A percentile compares a stretch with the other conserved stretches of the same genome.
These are phyloP conservation scores for Jasminum sambac DNA, from an alignment of 257 asterid species.

Conservation along the genomic window DNA sequence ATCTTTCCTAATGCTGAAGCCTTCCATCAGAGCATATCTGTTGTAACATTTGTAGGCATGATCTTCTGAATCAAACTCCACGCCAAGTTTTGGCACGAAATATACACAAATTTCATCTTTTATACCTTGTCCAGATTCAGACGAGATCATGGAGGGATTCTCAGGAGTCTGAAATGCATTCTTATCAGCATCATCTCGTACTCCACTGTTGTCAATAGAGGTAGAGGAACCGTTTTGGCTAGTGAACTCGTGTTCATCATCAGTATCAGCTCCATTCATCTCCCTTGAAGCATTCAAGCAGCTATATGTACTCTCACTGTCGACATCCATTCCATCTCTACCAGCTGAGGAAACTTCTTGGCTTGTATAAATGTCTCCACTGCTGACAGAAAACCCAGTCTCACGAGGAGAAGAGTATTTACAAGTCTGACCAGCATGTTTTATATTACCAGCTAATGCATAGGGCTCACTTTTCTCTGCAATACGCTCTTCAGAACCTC, in stretches of 20 bases:
- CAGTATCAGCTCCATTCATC: slow-evolving; percentile 29
- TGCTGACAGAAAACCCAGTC: slow-evolving; percentile 29
- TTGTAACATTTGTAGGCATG: slow-evolving; percentile 62
- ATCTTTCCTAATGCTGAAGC: slow-evolving; percentile 66
- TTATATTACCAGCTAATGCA: slow-evolving; percentile 23
- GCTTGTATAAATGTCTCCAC: slow-evolving; percentile 27
- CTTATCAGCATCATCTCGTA: slow-evolving; percentile 25
- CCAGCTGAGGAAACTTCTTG: slow-evolving; percentile 35
- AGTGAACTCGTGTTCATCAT: slow-evolving; percentile 34
- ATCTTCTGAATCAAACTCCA: slow-evolving; percentile 55
- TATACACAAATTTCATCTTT: slow-evolving; percentile 33
- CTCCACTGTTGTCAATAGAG: slow-evolving; percentile 28
- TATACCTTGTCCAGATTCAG: slow-evolving; percentile 34
- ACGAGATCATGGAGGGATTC: slow-evolving; percentile 31
- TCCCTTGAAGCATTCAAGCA: slow-evolving; percentile 45
- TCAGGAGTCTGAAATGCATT: slow-evolving; percentile 28
- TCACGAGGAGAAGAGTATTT: slow-evolving; percentile 25
- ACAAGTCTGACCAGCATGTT: slow-evolving; percentile 20
- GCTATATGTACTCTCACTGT: slow-evolving; percentile 57
- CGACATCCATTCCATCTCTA: slow-evolving; percentile 38
- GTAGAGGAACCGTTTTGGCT: slow-evolving; percentile 36
- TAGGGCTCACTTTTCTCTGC: slow-evolving; percentile 18
- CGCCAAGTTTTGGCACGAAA: slow-evolving; percentile 52
- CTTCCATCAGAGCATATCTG: slow-evolving; percentile 55
- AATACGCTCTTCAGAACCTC: slow-evolving; percentile 14